Evolutionary conservation across 140 eudicot genomes (phyloP).

Genomic region (Ambrosia hybrid): DNA sequence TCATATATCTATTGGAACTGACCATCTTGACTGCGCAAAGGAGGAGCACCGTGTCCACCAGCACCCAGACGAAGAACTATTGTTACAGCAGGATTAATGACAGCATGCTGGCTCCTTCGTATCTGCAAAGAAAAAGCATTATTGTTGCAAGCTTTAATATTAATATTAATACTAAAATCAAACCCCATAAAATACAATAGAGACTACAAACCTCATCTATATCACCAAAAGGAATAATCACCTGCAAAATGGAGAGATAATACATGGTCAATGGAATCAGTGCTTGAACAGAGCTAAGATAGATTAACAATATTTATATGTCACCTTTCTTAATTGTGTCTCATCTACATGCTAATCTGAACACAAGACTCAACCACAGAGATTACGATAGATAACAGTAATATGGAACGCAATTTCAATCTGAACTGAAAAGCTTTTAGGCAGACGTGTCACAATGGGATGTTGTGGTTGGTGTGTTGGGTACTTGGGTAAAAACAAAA

Average conservation of each 20-base stretch:
- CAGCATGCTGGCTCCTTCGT: conserved; percentile 86
- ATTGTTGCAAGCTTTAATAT: neutral
- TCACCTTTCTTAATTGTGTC: no score
- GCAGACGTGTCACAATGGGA: no score
- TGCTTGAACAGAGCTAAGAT: conserved; percentile 12
- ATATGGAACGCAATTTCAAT: no score
- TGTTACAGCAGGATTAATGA: conserved; percentile 87
- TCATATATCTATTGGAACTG: conserved; percentile 14
- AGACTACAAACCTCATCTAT: conserved; percentile 83
- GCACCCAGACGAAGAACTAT: conserved; percentile 87
- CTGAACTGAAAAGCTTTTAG: no score
- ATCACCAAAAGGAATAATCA: conserved; percentile 85
- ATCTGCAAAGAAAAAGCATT: conserved; percentile 47
- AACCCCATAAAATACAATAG: conserved; percentile 11
- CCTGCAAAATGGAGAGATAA: conserved; percentile 51
- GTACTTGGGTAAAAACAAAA: no score
- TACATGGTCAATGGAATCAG: conserved; percentile 10
- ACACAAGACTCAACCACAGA: no score
- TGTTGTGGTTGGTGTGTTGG: no score
- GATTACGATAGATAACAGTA: no score
- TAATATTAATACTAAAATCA: neutral
- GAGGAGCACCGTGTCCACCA: conserved; percentile 96
- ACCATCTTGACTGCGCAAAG: conserved; percentile 93
- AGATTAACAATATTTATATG: conserved; percentile 4
- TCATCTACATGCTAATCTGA: no score